phyloP scores from a whole-genome alignment of 306 rosid species.

The Herpetospermum pedunculosum region DNA sequence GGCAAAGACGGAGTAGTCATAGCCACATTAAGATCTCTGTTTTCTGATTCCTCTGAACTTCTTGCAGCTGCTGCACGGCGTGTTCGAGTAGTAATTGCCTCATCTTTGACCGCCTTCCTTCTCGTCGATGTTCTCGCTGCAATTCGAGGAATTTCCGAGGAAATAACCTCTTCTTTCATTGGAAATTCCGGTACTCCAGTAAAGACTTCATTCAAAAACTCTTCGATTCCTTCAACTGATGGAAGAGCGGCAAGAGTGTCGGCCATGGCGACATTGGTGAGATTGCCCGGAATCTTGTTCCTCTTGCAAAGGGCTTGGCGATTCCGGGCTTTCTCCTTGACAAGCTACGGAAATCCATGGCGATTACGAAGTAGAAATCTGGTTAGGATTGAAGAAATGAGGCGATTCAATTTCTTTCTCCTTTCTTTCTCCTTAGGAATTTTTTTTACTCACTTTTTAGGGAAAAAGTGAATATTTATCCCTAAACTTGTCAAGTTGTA shows the following conservation, averaged over 20 bases:
- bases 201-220: constrained; percentile 22
- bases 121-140: constrained; percentile 33
- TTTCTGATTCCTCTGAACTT: constrained; percentile 21
- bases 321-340: constrained; percentile 65
- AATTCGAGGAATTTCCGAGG: constrained; percentile 22
- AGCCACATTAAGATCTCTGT: constrained; percentile 19
- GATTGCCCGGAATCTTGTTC: constrained; percentile 76
- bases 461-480: too few relatives aligned
- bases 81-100: constrained; percentile 16
- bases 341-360: constrained; percentile 67
- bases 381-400: neutral
- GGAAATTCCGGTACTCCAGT: constrained; percentile 12
- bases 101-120: constrained; percentile 26
- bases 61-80: constrained; percentile 13
- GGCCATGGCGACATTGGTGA: constrained; percentile 77
- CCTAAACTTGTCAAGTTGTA: too few relatives aligned
- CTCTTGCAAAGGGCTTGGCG: constrained; percentile 74
- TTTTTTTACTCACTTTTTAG: too few relatives aligned
- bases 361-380: neutral
- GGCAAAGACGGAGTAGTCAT: constrained; percentile 45
- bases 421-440: too few relatives aligned
- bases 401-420: too few relatives aligned
- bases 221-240: constrained; percentile 75
- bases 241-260: constrained; percentile 61
- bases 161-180: constrained; percentile 17